Conservation (phyloP, 257 asterid species). For the Scutellaria galericulata region DNA sequence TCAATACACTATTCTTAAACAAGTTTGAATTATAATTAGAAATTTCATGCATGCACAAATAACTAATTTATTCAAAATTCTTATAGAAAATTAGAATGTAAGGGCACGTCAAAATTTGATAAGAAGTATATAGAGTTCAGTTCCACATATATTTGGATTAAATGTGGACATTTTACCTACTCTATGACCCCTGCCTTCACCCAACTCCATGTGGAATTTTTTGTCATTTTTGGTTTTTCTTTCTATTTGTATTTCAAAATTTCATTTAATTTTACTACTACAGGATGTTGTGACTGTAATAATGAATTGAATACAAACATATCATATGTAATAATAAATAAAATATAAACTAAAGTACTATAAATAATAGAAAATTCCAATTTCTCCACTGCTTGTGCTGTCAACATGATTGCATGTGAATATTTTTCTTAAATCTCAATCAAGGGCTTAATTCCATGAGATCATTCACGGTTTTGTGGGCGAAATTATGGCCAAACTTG, state of each 20-base stretch:
- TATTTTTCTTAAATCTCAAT: conserved; percentile 15
- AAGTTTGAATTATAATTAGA: neutral
- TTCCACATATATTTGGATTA: neutral
- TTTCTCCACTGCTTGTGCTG: too few relatives aligned
- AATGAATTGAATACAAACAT: too few relatives aligned
- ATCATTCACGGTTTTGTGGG: neutral
- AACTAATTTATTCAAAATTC: neutral
- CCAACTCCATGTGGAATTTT: neutral
- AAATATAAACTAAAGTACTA: too few relatives aligned
- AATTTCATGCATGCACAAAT: conserved; percentile 8
- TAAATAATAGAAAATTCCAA: too few relatives aligned
- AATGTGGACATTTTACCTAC: conserved; percentile 19
- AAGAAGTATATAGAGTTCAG: neutral
- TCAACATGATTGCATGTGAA: conserved; percentile 25
- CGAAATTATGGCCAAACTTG: neutral
- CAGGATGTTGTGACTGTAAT: too few relatives aligned
- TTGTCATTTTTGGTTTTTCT: neutral
- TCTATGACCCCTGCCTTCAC: neutral
- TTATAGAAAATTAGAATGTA: conserved; percentile 11
- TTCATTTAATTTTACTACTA: neutral
- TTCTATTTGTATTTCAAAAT: neutral
- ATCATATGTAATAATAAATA: neutral
- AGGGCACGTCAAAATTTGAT: neutral
- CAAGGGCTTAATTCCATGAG: neutral
- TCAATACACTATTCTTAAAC: neutral